Evolutionary conservation across 116 monocot species (phyloP), one percentile per base, ranked within the genome.

Genomic region (Iris pallida): DNA sequence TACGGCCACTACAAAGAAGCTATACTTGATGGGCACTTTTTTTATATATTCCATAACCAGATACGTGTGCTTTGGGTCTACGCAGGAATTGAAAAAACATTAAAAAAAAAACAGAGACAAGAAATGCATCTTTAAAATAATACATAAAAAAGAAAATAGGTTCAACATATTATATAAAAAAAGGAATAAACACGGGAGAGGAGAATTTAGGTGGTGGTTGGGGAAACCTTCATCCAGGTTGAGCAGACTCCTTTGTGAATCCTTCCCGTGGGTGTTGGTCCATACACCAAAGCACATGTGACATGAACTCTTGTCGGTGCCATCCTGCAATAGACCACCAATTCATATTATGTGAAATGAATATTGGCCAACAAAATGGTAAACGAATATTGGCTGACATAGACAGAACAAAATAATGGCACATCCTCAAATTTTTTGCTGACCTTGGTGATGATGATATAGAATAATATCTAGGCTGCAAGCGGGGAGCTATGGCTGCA

Each of bases 191-290:
- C 30, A 30, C 0, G 30, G 30, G 30, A 30, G 30, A 30, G 30
- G 30, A 30, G 30, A 30, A 30, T 30, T 30, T 30, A 30, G 30
- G 30, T 30, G 30, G 30, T 30, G 30, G 30, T 30, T 30, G 30
- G 30, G 30, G 30, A 0, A 71, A 94, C 94, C 85, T 90, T 94
- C 94, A 94, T 94, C 94, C 94, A 94, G 41, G 90, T 94, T n/a
- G 94, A 94, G 66, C 94, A 94, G 8, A 94, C 83, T 75, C 94
- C 94, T 75, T 90, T 85, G 71, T 94, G 90, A 64, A 90, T 88
- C 69, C 94, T 85, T 72, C 94, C 94, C 11, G 94, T 90, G 60
- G 94, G 94, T 53, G 83, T 87, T 55, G 79, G 80, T 45, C 83
- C 94, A 83, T 90, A 58, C 20, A 90, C 94, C 66, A 94, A 74